Percentiles rank a stretch among this genome's conserved stretches.
Evolutionary conservation across 2,329 filamentous ascomycete genomes (phyloP).

Genomic region (Aureobasidium musti): DNA sequence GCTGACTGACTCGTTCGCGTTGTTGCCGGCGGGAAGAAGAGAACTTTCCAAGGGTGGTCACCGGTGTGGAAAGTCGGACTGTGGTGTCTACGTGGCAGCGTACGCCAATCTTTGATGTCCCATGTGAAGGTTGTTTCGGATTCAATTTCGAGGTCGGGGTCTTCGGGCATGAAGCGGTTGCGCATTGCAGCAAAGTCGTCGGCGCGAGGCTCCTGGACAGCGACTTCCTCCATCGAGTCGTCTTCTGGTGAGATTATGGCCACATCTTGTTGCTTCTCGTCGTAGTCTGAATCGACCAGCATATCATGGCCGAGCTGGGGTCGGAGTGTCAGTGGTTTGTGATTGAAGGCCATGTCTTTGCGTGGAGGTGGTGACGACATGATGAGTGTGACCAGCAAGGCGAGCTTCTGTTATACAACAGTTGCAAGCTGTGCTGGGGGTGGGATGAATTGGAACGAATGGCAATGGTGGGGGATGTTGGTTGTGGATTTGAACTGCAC

Average conservation of each 20-base stretch:
- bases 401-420: slow-evolving; percentile 23
- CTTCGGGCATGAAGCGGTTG: slow-evolving; percentile 71
- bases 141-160: slow-evolving; percentile 78
- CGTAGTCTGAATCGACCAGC: slow-evolving; percentile 63
- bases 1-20: slow-evolving; percentile 80
- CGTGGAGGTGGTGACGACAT: slow-evolving; percentile 14
- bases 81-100: slow-evolving; percentile 75
- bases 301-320: slow-evolving; percentile 62
- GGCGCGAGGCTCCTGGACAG: slow-evolving; percentile 51
- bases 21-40: slow-evolving; percentile 95
- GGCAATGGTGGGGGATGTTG: background rate
- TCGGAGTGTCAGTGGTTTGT: slow-evolving; percentile 13
- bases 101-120: slow-evolving; percentile 83
- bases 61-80: slow-evolving; percentile 85
- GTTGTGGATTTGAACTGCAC: background rate
- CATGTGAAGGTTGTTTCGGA: slow-evolving; percentile 78
- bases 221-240: slow-evolving; percentile 55
- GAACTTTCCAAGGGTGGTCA: slow-evolving; percentile 87
- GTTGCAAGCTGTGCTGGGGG: background rate
- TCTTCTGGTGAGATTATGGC: slow-evolving; percentile 64
- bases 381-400: slow-evolving; percentile 2
- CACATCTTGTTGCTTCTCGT: slow-evolving; percentile 59
- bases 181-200: slow-evolving; percentile 79
- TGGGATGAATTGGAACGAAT: background rate
- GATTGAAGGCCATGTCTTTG: background rate